Percentiles rank a stretch among this genome's conserved stretches.
Conservation (phyloP, 108 stramenopile species). For the Skeletonema potamos region DNA sequence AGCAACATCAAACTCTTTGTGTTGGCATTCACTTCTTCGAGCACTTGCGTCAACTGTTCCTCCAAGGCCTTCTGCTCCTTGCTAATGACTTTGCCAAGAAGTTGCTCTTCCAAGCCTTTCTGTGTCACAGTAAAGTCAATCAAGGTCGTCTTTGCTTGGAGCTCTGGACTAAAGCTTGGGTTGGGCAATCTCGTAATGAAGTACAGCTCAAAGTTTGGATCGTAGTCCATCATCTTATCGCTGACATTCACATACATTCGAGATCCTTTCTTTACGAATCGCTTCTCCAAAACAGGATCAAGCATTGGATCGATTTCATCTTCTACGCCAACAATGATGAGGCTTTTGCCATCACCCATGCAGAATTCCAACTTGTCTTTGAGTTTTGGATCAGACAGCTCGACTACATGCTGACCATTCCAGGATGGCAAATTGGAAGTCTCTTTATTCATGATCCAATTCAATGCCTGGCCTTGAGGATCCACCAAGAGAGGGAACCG, state of each 20-base stretch:
- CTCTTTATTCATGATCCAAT: conserved; percentile 88
- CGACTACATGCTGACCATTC: conserved; percentile 55
- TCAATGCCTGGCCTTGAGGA: conserved; percentile 90
- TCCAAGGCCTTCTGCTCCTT: conserved; percentile 92
- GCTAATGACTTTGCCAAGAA: conserved; percentile 87
- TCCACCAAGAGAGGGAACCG: conserved; percentile 88
- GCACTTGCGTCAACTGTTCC: conserved; percentile 89
- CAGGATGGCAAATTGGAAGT: conserved; percentile 67
- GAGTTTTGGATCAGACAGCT: conserved; percentile 74
- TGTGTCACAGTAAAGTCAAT: conserved; percentile 94
- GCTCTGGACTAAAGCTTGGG: conserved; percentile 89
- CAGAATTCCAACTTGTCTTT: conserved; percentile 88
- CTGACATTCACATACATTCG: conserved; percentile 76
- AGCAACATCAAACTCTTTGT: conserved; percentile 83
- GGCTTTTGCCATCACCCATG: conserved; percentile 84
- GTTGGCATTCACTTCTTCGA: conserved; percentile 89
- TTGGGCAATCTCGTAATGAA: conserved; percentile 92
- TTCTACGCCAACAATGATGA: conserved; percentile 88
- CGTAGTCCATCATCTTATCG: conserved; percentile 90
- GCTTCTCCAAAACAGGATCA: conserved; percentile 90
- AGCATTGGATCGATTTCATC: conserved; percentile 93
- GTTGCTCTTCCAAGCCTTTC: conserved; percentile 92
- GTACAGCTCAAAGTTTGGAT: conserved; percentile 82
- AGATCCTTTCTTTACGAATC: conserved; percentile 81
- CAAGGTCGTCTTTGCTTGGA: conserved; percentile 93